A percentile compares a stretch with the other conserved stretches of the same genome.
Conservation (phyloP, 2,329 filamentous ascomycete species). For the Fusarium incarnatum region DNA sequence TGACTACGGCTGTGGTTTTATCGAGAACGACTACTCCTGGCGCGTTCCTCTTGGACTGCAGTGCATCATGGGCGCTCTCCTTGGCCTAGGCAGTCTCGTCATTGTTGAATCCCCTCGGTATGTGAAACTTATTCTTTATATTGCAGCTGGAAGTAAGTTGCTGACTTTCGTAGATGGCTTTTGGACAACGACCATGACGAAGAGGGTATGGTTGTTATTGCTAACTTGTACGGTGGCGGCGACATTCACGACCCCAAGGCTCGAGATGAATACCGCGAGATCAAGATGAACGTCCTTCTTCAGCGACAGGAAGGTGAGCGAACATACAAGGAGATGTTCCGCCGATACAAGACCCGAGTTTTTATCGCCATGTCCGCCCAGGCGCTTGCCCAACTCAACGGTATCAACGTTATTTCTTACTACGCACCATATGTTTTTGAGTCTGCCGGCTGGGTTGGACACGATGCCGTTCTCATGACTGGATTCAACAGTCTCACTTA, state of each 20-base stretch:
- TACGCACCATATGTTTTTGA: slow-evolving; percentile 97
- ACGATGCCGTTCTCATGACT: slow-evolving; percentile 94
- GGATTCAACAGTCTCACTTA: slow-evolving; percentile 94
- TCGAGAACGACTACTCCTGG: slow-evolving; percentile 88
- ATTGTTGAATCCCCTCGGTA: slow-evolving; percentile 97
- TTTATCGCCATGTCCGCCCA: slow-evolving; percentile 99
- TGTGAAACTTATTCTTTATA: slow-evolving; percentile 34
- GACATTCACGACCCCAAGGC: slow-evolving; percentile 95
- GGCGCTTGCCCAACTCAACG: slow-evolving; percentile 94
- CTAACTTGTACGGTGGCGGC: slow-evolving; percentile 94
- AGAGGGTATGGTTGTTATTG: slow-evolving; percentile 97
- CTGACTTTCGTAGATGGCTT: slow-evolving; percentile 77
- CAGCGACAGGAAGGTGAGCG: slow-evolving; percentile 95
- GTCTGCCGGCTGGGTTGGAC: slow-evolving; percentile 93
- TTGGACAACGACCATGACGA: slow-evolving; percentile 98
- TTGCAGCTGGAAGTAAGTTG: slow-evolving; percentile 2
- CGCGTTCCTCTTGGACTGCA: slow-evolving; percentile 90
- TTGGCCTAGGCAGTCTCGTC: slow-evolving; percentile 86
- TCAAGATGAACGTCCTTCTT: slow-evolving; percentile 97
- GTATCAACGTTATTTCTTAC: slow-evolving; percentile 99
- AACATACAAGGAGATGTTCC: slow-evolving; percentile 94
- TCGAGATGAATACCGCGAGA: slow-evolving; percentile 95
- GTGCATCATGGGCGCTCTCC: slow-evolving; percentile 89
- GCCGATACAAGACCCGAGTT: slow-evolving; percentile 87
- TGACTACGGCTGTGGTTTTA: slow-evolving; percentile 95